Base-by-base conservation (phyloP, 129 eudicot genomes). In the Dittrichia graveolens region DNA sequence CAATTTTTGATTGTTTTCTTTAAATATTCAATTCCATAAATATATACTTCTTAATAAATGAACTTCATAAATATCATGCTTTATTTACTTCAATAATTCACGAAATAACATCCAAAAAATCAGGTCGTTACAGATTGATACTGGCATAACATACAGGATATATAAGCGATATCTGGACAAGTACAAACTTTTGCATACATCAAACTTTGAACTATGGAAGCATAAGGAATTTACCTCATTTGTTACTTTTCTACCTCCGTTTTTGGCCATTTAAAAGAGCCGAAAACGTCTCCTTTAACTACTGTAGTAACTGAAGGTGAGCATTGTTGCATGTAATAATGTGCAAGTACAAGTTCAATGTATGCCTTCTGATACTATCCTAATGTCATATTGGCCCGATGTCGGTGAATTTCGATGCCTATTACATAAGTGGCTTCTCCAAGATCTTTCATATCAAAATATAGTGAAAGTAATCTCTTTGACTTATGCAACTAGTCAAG, bases 361-460 rank as follows among this genome's bases (percentile, higher is more conserved):
- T 59, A 37, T 1, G 40, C 44, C 14, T 35, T 59, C 24, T 57
- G 40, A 6, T 8, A 18, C 8, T 16, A 55, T 4, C 61, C 61
- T 18, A 55, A 55, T n/a, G 3, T 16, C 38, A 1, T 10, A 15
- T 55, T 55, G 61, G 31, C 61, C 18, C 11, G 4, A 55, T 55
- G 37, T 55, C 38, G 38, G 37, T 55, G 9, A n/a, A 55, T 18
- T 55, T 19, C 38, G 12, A 49, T 49, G 8, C 55, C 55, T 7
- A 49, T 7, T 0, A 49, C 19, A 50, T 50, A 8, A 11, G 16
- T 3, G 4, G 9, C 34, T 13, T 6, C 0, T 3, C 8, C 38
- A 18, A 55, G 61, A 55, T 55, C 61, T 16, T 55, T 55, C 35
- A 44, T 44, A 38, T 55, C 35, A 16, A 55, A 55, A 15, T 55